These are phyloP conservation scores for Neofusicoccum ribis DNA, from an alignment of 2,329 filamentous ascomycete genomes.

Conservation along the genomic window DNA sequence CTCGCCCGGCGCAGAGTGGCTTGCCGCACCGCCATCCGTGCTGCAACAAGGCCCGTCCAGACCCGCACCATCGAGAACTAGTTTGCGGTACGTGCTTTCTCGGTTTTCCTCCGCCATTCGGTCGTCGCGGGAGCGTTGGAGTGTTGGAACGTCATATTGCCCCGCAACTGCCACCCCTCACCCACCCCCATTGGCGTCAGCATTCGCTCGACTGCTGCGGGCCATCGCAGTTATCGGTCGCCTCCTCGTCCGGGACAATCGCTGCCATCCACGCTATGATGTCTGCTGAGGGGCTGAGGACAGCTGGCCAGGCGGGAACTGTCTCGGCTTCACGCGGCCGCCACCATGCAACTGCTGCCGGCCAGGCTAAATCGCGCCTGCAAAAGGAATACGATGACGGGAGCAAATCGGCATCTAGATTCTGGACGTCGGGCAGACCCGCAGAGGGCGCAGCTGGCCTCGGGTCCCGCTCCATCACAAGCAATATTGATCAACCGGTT, in stretches of 20 bases:
- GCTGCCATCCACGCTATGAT: background rate
- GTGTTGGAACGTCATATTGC: background rate
- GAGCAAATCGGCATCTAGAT: constrained; percentile 3
- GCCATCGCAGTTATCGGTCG: background rate
- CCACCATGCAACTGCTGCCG: background rate
- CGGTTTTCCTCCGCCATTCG: background rate
- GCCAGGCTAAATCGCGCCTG: background rate
- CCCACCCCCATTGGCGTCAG: background rate
- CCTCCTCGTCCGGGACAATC: background rate
- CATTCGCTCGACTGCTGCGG: background rate
- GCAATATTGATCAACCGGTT: background rate
- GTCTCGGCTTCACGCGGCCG: background rate
- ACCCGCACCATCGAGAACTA: background rate
- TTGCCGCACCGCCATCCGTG: constrained; percentile 8
- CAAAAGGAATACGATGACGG: background rate
- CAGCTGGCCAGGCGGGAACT: background rate
- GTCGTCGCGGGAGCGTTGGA: background rate
- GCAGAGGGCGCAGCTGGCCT: background rate
- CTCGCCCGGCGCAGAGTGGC: background rate
- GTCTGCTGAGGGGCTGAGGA: background rate
- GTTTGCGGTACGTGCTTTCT: background rate
- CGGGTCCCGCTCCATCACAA: background rate
- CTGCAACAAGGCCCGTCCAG: constrained; percentile 1
- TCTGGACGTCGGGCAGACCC: constrained; percentile 4
- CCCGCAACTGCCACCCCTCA: background rate